Base-by-base conservation (phyloP, 78 protist genomes). In the Reticulomyxa filosa region DNA sequence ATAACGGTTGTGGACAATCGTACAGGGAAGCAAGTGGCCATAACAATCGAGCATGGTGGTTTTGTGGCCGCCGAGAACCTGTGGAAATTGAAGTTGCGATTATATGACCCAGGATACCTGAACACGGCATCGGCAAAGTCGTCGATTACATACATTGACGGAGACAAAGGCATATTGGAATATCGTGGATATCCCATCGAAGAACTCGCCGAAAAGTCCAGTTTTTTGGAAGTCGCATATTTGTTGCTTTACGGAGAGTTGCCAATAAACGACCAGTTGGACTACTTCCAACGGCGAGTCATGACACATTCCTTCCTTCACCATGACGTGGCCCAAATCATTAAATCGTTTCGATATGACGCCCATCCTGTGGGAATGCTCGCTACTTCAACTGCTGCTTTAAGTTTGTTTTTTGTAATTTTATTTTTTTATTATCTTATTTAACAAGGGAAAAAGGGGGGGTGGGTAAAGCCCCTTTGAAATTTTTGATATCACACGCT, bases 331-430 rank as follows among this genome's bases (percentile, higher is more conserved):
- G 46, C 57, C 52, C 35, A 33, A 3, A 38, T 76, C 57, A 72
- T 81, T 72, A 36, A 69, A 53, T 38, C 67, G 26, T 76, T 76
- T 38, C 64, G 86, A 10, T 72, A 81, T 69, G 82, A 81, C 69
- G 81, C 86, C 17, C 86, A 81, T 50, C 86, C 86, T n/a, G 76
- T 81, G 86, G 80, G 83, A 27, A 81, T 81, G 86, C 62, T 80
- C n/a, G n/a, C n/a, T n/a, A n/a, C n/a, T n/a, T n/a, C n/a, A n/a
- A n/a, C n/a, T n/a, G n/a, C n/a, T n/a, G n/a, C n/a, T n/a, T n/a
- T n/a, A n/a, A n/a, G n/a, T n/a, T n/a, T n/a, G n/a, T n/a, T n/a
- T n/a, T n/a, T n/a, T n/a, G n/a, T n/a, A n/a, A n/a, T n/a, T n/a
- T n/a, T n/a, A n/a, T n/a, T n/a, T n/a, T n/a, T n/a, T n/a, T n/a